phyloP scores from a whole-genome alignment of 2,329 filamentous ascomycete genomes.

The Dactylellina parvicollis region DNA sequence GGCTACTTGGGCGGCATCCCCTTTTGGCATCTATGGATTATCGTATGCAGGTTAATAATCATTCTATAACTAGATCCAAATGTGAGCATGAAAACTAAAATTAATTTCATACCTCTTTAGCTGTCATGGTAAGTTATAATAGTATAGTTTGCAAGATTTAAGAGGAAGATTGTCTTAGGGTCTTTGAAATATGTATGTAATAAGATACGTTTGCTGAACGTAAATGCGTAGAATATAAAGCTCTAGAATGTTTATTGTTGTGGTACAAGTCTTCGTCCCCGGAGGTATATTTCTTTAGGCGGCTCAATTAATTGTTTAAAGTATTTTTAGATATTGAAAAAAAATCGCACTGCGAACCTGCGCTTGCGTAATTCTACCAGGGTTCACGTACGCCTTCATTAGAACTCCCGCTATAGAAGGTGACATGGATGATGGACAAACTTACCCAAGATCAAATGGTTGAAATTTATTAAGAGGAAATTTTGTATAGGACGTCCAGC shows the following conservation, averaged over 20 bases:
- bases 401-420: neutral
- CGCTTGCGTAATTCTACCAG: conserved; percentile 10
- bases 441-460: neutral
- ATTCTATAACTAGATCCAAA: too few relatives aligned
- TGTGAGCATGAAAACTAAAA: too few relatives aligned
- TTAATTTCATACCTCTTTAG: too few relatives aligned
- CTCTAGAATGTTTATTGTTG: too few relatives aligned
- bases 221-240: too few relatives aligned
- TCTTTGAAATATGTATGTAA: too few relatives aligned
- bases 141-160: too few relatives aligned
- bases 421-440: neutral
- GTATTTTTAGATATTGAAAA: neutral
- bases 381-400: neutral
- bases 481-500: conserved; percentile 15
- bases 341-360: conserved; percentile 2
- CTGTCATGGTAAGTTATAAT: too few relatives aligned
- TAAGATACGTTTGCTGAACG: too few relatives aligned
- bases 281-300: neutral
- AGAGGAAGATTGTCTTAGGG: too few relatives aligned
- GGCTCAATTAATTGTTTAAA: neutral
- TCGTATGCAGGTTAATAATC: neutral
- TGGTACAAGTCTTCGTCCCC: too few relatives aligned
- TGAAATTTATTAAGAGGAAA: neutral
- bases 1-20: neutral
- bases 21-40: neutral